These are phyloP conservation scores for Suillus luteus DNA, from an alignment of 768 basidiomycete genomes.

Conservation along the genomic window DNA sequence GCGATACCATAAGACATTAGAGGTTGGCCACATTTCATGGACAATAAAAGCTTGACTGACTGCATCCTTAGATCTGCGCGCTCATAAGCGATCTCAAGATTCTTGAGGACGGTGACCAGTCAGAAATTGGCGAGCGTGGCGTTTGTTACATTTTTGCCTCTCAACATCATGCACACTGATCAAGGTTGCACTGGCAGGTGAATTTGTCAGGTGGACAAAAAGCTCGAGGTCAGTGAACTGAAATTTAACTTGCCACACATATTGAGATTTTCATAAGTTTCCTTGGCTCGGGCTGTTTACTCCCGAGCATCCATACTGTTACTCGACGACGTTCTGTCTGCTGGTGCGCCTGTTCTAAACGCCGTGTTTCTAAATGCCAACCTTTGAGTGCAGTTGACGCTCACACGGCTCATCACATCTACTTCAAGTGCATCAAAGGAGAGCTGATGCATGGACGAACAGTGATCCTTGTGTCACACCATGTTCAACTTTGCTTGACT, in stretches of 20 bases:
- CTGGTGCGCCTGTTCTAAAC: constrained; percentile 31
- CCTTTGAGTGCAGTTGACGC: constrained; percentile 63
- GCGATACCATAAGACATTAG: constrained; percentile 76
- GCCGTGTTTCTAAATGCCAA: background rate
- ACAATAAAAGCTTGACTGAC: background rate
- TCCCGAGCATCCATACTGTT: constrained; percentile 81
- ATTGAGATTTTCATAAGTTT: constrained; percentile 45
- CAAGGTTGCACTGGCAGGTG: constrained; percentile 23
- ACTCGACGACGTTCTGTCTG: constrained; percentile 78
- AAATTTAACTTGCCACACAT: background rate
- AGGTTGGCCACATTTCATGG: constrained; percentile 42
- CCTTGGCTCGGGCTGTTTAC: constrained; percentile 85
- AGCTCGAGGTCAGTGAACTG: constrained; percentile 51
- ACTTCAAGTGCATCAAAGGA: constrained; percentile 76
- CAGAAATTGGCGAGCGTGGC: constrained; percentile 87
- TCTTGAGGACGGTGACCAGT: constrained; percentile 84
- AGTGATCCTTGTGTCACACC: constrained; percentile 89
- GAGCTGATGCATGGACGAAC: constrained; percentile 79
- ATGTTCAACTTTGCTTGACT: constrained; percentile 84
- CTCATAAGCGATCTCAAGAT: constrained; percentile 76
- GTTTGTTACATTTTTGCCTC: constrained; percentile 37
- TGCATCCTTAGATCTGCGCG: constrained; percentile 42
- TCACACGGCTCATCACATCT: constrained; percentile 82
- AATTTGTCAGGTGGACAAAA: constrained; percentile 59
- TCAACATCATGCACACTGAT: background rate